A percentile compares a stretch with the other conserved stretches of the same genome.
Conservation (phyloP, 108 stramenopile species). For the Asterionellopsis glacialis region DNA sequence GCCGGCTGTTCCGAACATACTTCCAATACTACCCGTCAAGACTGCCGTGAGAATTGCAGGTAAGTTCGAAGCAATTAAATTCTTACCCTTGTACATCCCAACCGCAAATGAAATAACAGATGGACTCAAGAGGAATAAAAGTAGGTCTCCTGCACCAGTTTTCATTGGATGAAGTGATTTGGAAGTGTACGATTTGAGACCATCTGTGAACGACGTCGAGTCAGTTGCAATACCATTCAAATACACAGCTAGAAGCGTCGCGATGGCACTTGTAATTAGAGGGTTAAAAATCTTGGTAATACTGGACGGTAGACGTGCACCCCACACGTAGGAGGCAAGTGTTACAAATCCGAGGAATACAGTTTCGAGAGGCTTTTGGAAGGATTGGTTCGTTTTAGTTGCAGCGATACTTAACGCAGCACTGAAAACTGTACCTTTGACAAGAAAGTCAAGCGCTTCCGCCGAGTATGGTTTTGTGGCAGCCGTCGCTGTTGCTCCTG, state of each 20-base stretch:
- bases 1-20: conserved; percentile 44
- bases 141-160: conserved; percentile 44
- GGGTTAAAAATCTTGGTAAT: conserved; percentile 50
- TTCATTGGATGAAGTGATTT: conserved; percentile 23
- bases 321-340: conserved; percentile 34
- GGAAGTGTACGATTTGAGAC: conserved; percentile 33
- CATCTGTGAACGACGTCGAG: conserved; percentile 24
- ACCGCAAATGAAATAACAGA: conserved; percentile 41
- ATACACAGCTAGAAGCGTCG: conserved; percentile 28
- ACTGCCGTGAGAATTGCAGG: conserved; percentile 28
- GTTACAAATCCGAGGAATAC: conserved; percentile 38
- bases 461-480: conserved; percentile 36
- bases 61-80: conserved; percentile 36
- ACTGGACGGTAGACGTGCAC: conserved; percentile 29
- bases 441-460: conserved; percentile 27
- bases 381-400: conserved; percentile 9
- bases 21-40: conserved; percentile 29
- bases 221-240: conserved; percentile 29
- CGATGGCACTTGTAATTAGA: conserved; percentile 32
- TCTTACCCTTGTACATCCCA: conserved; percentile 46
- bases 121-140: conserved; percentile 44
- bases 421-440: conserved; percentile 21
- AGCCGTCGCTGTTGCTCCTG: conserved; percentile 4
- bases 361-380: conserved; percentile 32
- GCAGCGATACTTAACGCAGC: conserved; percentile 41